Evolutionary conservation across 2,329 filamentous ascomycete species (phyloP).

Genomic region (Aspergillus novoparasiticus): DNA sequence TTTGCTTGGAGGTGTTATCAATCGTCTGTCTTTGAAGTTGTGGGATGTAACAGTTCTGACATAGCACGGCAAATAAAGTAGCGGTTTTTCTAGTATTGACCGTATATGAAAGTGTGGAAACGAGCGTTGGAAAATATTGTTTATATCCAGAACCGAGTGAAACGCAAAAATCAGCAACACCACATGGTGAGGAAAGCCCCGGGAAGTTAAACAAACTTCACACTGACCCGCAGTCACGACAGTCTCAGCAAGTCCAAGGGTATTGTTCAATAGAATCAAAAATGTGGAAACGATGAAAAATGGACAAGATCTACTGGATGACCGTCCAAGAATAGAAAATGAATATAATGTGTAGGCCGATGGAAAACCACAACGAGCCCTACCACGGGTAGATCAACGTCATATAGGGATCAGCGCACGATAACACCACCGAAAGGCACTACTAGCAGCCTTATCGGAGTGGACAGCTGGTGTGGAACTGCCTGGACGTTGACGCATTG

Average conservation of each 20-base stretch:
- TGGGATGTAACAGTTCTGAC: not conserved
- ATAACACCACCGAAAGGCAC: not conserved
- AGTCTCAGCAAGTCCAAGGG: too few species aligned
- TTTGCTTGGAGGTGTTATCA: not conserved
- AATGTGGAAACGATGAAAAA: not conserved
- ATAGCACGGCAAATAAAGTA: too few species aligned
- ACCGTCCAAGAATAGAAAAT: not conserved
- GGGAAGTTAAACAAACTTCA: not conserved
- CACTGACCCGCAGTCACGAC: not conserved
- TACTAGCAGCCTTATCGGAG: not conserved
- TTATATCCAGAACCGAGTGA: not conserved
- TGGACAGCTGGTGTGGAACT: not conserved
- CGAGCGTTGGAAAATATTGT: not conserved
- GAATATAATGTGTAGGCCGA: not conserved
- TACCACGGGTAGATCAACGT: not conserved
- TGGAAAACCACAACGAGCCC: not conserved
- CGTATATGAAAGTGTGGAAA: not conserved
- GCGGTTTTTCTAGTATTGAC: not conserved
- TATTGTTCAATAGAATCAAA: not conserved
- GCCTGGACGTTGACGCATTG: not conserved
- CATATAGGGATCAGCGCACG: not conserved
- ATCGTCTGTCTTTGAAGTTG: not conserved
- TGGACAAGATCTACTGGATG: not conserved
- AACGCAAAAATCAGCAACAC: not conserved
- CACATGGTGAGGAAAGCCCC: not conserved